These are phyloP conservation scores for Thermothielavioides terrestris DNA, from an alignment of 495 filamentous ascomycete genomes.

Conservation along the genomic window DNA sequence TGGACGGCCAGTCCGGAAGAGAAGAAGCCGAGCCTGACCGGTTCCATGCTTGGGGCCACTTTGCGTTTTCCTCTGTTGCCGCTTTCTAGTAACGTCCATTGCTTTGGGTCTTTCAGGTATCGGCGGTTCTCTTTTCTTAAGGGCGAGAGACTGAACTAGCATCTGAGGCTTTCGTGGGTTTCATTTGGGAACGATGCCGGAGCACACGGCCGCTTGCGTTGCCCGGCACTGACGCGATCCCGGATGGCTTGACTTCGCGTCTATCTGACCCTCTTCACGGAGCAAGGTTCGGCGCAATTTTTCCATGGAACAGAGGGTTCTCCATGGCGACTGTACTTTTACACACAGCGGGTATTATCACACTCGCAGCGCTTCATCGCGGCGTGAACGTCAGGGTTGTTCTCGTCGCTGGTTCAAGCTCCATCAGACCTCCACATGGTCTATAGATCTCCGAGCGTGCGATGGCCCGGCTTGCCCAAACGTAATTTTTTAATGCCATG, in stretches of 20 bases:
- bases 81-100: neutral
- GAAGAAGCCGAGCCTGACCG: constrained; percentile 1
- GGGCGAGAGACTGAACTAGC: neutral
- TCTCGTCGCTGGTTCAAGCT: no score
- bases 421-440: no score
- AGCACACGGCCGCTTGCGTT: no score
- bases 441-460: no score
- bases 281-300: no score
- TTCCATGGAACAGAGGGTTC: neutral
- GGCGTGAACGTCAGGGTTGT: neutral
- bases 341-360: neutral
- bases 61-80: neutral
- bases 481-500: no score
- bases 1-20: constrained; percentile 2
- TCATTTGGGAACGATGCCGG: no score
- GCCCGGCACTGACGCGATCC: no score
- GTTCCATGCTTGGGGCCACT: neutral
- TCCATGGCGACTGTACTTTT: neutral
- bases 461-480: no score
- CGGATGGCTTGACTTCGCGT: no score
- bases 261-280: no score
- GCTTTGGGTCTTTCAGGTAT: neutral
- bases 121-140: neutral
- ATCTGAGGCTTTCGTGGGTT: no score
- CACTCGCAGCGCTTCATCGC: neutral